Evolutionary conservation across 805 yeast genomes (phyloP), one percentile per base, ranked within the genome.

Genomic region (Saccharomycopsis capsularis): DNA sequence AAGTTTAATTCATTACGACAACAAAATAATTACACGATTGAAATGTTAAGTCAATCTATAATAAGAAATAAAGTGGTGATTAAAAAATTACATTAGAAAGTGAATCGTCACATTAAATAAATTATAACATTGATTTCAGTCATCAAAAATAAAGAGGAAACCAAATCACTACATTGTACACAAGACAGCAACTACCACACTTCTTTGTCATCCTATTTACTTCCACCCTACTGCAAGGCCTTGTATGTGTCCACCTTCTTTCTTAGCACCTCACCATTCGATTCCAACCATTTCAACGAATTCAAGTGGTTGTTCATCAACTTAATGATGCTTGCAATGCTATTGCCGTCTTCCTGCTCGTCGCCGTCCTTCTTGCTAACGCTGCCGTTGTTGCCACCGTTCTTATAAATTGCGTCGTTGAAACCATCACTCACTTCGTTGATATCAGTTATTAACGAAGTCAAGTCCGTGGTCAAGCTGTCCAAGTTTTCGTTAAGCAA

Each of bases 221-320:
- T 27, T 27, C 13, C 7, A 27, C 13, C 32, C 13, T 27, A 34
- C 18, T 34, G 19, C 38, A 34, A 34, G 18, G 35, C 25, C 22
- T 53, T 50, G 40, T 44, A 53, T 23, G 47, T 21, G 16, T 53
- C 52, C 22, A 93, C 63, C 63, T 86, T 84, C 34, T 76, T 74
- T 61, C 83, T 86, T 57, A 93, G 71, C 22, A 69, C 69, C 18
- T 73, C 73, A 46, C 95, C 87, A 54, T 81, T 78, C 54, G 74
- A 75, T 60, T 93, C 96, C 49, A 93, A 77, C 73, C 90, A 89
- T 62, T 82, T 88, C 66, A 93, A 74, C 54, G 95, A 87, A 54
- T 90, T 93, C 64, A 93, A 70, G 64, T 93, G 98, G 41, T 87
- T 79, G 62, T 91, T 90, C 61, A 93, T 74, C 55, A 93, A 71